A percentile compares a stretch with the other conserved stretches of the same genome.
Evolutionary conservation across 495 filamentous ascomycete genomes (phyloP).

Genomic region (Hypoxylon lienhwacheense): DNA sequence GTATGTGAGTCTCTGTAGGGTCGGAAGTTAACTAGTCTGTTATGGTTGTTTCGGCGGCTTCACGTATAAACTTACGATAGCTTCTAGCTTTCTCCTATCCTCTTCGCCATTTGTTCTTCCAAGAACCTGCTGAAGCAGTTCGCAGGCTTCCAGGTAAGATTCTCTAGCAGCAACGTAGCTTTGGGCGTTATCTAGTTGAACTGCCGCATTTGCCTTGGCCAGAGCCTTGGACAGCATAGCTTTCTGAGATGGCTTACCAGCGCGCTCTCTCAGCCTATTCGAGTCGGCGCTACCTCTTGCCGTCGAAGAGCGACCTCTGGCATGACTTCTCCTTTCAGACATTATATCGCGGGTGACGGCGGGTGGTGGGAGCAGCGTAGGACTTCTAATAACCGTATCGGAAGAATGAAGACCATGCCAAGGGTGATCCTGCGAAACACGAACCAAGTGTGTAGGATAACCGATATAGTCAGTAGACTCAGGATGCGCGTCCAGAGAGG

Average conservation of each 20-base stretch:
- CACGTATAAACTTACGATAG: slow-evolving; percentile 70
- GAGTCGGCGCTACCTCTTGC: slow-evolving; percentile 48
- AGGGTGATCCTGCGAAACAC: slow-evolving; percentile 19
- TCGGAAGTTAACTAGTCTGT: slow-evolving; percentile 8
- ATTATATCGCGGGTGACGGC: slow-evolving; percentile 31
- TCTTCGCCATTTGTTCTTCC: slow-evolving; percentile 77
- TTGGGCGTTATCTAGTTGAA: slow-evolving; percentile 90
- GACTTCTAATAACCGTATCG: slow-evolving; percentile 18
- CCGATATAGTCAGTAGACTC: slow-evolving; percentile 22
- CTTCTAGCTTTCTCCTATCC: slow-evolving; percentile 83
- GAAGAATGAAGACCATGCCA: slow-evolving; percentile 26
- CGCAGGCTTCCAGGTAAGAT: slow-evolving; percentile 89
- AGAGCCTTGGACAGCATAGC: slow-evolving; percentile 94
- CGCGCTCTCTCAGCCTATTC: slow-evolving; percentile 40
- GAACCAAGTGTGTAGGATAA: slow-evolving; percentile 14
- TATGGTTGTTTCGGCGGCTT: neutral
- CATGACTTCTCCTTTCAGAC: slow-evolving; percentile 47
- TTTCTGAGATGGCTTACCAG: slow-evolving; percentile 68
- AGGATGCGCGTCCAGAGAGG: slow-evolving; percentile 32
- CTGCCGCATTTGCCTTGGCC: slow-evolving; percentile 92
- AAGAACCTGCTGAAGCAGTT: slow-evolving; percentile 84
- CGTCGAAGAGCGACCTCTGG: slow-evolving; percentile 51
- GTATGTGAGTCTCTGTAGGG: slow-evolving; percentile 77
- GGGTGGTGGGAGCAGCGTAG: slow-evolving; percentile 28
- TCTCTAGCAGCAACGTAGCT: slow-evolving; percentile 92